Base-by-base conservation (phyloP, 2,329 filamentous ascomycete genomes). In the Sporothrix brasiliensis region DNA sequence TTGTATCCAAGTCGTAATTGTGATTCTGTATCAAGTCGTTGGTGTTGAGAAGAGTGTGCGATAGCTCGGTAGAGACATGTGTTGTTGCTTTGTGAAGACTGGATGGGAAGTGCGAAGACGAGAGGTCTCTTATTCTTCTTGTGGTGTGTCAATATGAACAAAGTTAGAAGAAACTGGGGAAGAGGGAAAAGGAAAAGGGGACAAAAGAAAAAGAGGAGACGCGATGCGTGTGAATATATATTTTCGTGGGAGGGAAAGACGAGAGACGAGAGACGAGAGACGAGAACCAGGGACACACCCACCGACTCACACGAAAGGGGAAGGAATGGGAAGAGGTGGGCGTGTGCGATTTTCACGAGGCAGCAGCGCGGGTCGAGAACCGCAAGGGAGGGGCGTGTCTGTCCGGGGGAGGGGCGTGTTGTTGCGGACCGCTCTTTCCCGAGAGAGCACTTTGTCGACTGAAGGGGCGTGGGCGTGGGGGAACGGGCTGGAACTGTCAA, bases 1-100 rank as follows among this genome's bases (percentile, higher is more conserved):
- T 72, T 73, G 71, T 11, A 7, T 72, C 76, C 71, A 70, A 74
- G 71, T 74, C 69, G 65, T 71, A n/a, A 50, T 21, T 1, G 16
- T 19, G 24, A n/a, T 49, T 39, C 6, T 16, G 53, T 50, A 16
- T 58, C 52, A 67, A 41, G 65, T 56, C 53, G 54, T 49, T 56
- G 49, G 34, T 41, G 50, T 44, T 30, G 52, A 70, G 21, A 24
- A 24, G 30, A 54, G 50, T 52, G n/a, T 30, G 52, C 53, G 60
- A 54, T 67, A 60, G 44, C 60, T 41, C 2, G 16, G 50, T 44
- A 69, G 53, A 69, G 44, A 69, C 50, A 71, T 58, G 34, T 53
- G 67, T n/a, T 63, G 30, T 52, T 34, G 54, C 50, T 60, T 39
- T 66, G 54, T 27, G n/a, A 44, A 53, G 30, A 58, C 50, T 60